Evolutionary conservation across 1,139 yeast genomes (phyloP).

Genomic region (Blastobotrys apis): DNA sequence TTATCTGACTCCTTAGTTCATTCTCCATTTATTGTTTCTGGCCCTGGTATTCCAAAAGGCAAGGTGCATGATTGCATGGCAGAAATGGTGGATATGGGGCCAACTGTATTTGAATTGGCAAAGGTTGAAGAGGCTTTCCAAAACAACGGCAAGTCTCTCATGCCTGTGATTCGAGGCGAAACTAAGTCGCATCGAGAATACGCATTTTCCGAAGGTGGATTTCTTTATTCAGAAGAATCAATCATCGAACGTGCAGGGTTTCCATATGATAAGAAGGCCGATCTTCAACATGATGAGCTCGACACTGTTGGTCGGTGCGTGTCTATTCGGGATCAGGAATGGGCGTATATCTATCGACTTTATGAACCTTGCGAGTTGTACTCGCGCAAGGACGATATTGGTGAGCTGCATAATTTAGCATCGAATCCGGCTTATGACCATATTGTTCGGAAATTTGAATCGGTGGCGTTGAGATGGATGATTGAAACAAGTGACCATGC

Average conservation of each 20-base stretch:
- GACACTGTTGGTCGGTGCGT: neutral
- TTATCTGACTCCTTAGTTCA: conserved; percentile 1
- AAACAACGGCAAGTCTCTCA: neutral
- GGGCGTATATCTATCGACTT: neutral
- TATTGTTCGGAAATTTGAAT: neutral
- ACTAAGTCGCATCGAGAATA: neutral
- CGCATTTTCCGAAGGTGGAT: conserved; percentile 5
- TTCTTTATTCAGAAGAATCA: neutral
- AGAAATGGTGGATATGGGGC: conserved; percentile 4
- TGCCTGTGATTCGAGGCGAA: neutral
- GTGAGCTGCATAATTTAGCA: conserved; percentile 1
- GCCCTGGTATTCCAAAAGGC: neutral
- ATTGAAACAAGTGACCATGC: neutral
- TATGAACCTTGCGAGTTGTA: neutral
- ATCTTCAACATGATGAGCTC: neutral
- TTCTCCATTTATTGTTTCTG: neutral
- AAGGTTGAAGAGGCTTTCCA: neutral
- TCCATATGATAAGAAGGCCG: neutral
- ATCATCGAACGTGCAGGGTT: neutral
- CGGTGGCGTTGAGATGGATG: neutral
- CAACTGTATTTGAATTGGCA: conserved; percentile 2
- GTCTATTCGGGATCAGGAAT: neutral
- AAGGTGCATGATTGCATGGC: conserved; percentile 4
- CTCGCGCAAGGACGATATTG: neutral
- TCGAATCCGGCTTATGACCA: neutral